phyloP scores from a whole-genome alignment of 768 basidiomycete species.

The Rhodosporidiobolus sp. region DNA sequence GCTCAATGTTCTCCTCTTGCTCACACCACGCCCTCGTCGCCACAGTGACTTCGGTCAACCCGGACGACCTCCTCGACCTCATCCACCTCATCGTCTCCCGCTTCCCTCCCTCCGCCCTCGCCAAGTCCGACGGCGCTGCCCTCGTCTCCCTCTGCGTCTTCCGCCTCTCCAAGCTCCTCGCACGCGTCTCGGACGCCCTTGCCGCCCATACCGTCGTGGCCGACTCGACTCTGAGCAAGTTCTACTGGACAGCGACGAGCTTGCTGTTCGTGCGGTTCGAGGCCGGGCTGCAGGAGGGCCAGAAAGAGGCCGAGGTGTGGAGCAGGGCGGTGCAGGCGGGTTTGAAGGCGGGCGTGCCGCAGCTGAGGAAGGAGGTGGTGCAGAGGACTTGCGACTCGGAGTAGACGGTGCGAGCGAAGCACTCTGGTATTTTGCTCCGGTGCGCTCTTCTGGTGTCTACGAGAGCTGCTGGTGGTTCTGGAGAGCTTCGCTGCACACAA shows the following conservation, averaged over 20 bases:
- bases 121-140: neutral
- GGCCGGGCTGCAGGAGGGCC: slow-evolving; percentile 5
- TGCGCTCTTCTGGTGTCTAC: neutral
- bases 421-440: no score
- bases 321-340: slow-evolving; percentile 6
- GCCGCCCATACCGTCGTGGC: neutral
- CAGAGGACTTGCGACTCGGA: slow-evolving; percentile 8
- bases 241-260: slow-evolving; percentile 18
- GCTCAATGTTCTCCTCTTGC: neutral
- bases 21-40: neutral
- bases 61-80: neutral
- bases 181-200: neutral
- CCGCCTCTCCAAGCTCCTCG: slow-evolving; percentile 8
- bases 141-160: slow-evolving; percentile 7
- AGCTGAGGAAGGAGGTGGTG: slow-evolving; percentile 14
- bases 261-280: slow-evolving; percentile 21
- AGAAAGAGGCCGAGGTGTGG: slow-evolving; percentile 16
- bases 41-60: slow-evolving; percentile 6
- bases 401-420: neutral
- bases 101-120: neutral
- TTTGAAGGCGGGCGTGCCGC: slow-evolving; percentile 13
- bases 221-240: neutral
- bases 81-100: slow-evolving; percentile 1
- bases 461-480: neutral
- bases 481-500: no score